Conservation (phyloP, 805 yeast species). For the Suhomyces kilbournensis region DNA sequence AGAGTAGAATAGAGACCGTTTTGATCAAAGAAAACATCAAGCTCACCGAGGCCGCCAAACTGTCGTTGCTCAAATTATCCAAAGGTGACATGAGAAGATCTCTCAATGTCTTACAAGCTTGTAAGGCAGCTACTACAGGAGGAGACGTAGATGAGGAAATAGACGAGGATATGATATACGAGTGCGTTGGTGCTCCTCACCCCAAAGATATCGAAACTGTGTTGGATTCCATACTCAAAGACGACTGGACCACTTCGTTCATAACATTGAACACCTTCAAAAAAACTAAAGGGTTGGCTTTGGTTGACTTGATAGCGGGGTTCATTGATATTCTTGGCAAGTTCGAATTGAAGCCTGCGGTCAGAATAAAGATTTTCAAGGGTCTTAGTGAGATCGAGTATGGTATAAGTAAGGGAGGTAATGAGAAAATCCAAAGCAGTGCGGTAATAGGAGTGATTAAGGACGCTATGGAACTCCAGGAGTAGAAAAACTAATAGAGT, state of each 20-base stretch:
- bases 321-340: conserved; percentile 66
- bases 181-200: conserved; percentile 93
- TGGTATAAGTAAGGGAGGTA: conserved; percentile 88
- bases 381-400: conserved; percentile 88
- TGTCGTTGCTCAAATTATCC: conserved; percentile 67
- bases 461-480: conserved; percentile 47
- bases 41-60: conserved; percentile 56
- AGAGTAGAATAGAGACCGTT: conserved; percentile 65
- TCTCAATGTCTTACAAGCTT: conserved; percentile 89
- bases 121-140: conserved; percentile 64
- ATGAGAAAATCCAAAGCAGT: conserved; percentile 82
- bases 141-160: conserved; percentile 48
- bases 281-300: conserved; percentile 76
- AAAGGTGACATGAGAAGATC: conserved; percentile 97
- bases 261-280: conserved; percentile 65
- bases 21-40: conserved; percentile 63
- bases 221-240: conserved; percentile 72
- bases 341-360: conserved; percentile 60
- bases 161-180: conserved; percentile 75
- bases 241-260: conserved; percentile 82
- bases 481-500: background rate
- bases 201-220: conserved; percentile 79
- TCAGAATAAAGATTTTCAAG: conserved; percentile 62
- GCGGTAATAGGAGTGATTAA: conserved; percentile 88
- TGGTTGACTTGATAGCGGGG: conserved; percentile 79